phyloP scores from a whole-genome alignment of 805 yeast species.

The Scheffersomyces lignosus region DNA sequence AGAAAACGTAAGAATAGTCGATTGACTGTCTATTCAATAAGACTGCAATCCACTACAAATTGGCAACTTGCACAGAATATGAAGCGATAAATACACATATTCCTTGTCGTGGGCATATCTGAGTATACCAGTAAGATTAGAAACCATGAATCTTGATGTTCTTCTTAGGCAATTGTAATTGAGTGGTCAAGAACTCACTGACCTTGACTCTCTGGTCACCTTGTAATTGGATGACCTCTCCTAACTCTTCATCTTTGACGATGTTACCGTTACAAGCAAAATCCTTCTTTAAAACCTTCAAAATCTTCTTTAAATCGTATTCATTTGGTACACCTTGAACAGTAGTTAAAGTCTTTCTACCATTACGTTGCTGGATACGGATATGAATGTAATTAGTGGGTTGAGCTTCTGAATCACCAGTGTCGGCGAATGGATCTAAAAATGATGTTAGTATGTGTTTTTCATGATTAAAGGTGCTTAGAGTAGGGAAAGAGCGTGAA shows the following conservation, averaged over 20 bases:
- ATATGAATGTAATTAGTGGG: constrained; percentile 94
- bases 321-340: constrained; percentile 97
- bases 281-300: constrained; percentile 93
- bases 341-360: constrained; percentile 97
- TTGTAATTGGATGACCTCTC: constrained; percentile 95
- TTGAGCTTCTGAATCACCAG: constrained; percentile 98
- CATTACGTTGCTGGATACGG: constrained; percentile 99
- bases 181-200: constrained; percentile 84
- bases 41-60: no score
- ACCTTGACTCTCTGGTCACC: constrained; percentile 99
- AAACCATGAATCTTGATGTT: constrained; percentile 98
- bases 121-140: no score
- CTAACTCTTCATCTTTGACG: constrained; percentile 93
- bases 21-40: no score
- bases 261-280: constrained; percentile 99
- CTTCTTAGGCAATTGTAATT: constrained; percentile 89
- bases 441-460: constrained; percentile 7
- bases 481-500: background rate
- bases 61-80: no score
- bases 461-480: background rate
- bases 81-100: no score
- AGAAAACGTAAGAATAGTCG: no score
- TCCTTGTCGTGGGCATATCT: no score
- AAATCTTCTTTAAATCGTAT: constrained; percentile 90
- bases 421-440: constrained; percentile 96